Percentiles rank a stretch among this genome's conserved stretches.
Conservation (phyloP, 1,284 basidiomycete genomes). For the Cryptococcus sp. region DNA sequence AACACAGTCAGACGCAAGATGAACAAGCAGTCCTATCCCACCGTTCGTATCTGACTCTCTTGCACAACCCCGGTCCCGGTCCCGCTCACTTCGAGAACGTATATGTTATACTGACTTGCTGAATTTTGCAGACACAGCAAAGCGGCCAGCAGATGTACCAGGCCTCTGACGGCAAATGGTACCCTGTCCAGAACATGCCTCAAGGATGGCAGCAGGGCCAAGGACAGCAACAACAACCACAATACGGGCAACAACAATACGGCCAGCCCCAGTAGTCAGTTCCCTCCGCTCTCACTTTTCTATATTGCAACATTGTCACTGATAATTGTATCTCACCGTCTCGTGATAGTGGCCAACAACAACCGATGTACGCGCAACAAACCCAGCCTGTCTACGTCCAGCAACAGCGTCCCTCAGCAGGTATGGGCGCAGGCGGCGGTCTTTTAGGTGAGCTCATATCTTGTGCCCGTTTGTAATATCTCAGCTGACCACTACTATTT, state of each 20-base stretch:
- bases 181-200: conserved; percentile 20
- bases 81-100: no score
- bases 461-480: background rate
- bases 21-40: no score
- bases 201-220: conserved; percentile 16
- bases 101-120: background rate
- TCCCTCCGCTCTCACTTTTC: background rate
- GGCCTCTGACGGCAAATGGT: conserved; percentile 31
- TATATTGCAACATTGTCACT: background rate
- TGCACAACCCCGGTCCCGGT: no score
- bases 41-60: no score
- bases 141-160: conserved; percentile 26
- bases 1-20: no score
- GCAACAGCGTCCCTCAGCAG: conserved; percentile 4
- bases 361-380: conserved; percentile 9
- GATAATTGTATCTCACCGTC: background rate
- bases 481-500: background rate
- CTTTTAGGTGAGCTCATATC: conserved; percentile 13
- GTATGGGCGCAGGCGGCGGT: conserved; percentile 15
- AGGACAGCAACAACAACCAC: conserved; percentile 10
- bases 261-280: conserved; percentile 12
- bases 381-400: conserved; percentile 19
- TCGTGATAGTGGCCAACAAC: conserved; percentile 16
- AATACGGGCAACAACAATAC: conserved; percentile 9
- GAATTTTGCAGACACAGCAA: conserved; percentile 1